Percentiles rank a stretch among this genome's conserved stretches.
phyloP scores from a whole-genome alignment of 768 basidiomycete genomes.

The Lentinula sp. region DNA sequence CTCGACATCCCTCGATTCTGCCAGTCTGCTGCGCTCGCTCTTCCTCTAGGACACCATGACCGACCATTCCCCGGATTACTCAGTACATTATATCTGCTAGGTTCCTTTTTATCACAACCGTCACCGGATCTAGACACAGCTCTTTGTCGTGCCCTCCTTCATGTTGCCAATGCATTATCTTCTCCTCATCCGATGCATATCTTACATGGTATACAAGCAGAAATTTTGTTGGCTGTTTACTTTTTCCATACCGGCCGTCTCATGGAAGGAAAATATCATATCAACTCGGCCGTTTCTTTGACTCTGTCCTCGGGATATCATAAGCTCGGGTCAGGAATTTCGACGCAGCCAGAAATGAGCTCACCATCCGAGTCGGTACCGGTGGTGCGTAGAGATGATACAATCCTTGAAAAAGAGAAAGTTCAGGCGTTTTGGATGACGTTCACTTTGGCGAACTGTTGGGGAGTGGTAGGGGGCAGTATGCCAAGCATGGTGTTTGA shows the following conservation, averaged over 20 bases:
- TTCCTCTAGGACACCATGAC: slow-evolving; percentile 36
- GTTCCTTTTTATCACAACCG: slow-evolving; percentile 28
- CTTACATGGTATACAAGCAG: slow-evolving; percentile 26
- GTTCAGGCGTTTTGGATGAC: slow-evolving; percentile 35
- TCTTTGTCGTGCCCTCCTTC: slow-evolving; percentile 31
- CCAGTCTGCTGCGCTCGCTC: slow-evolving; percentile 30
- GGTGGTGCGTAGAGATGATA: too few species aligned
- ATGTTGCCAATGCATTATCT: slow-evolving; percentile 10
- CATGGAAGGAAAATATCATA: slow-evolving; percentile 35
- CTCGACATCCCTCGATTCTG: slow-evolving; percentile 45
- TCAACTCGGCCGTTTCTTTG: slow-evolving; percentile 26
- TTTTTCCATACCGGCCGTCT: slow-evolving; percentile 33
- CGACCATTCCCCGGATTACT: slow-evolving; percentile 44
- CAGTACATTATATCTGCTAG: slow-evolving; percentile 47
- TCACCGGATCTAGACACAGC: background rate
- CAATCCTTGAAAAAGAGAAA: slow-evolving; percentile 22
- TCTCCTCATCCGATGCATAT: slow-evolving; percentile 18
- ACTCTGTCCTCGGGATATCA: slow-evolving; percentile 17
- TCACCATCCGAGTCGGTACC: too few species aligned
- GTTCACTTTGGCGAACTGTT: slow-evolving; percentile 23
- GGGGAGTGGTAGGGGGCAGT: slow-evolving; percentile 21
- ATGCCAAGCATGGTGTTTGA: background rate
- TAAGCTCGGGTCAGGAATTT: background rate
- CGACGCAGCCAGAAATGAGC: too few species aligned
- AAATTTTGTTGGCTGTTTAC: slow-evolving; percentile 35